Evolutionary conservation across 805 yeast species (phyloP), one percentile per base, ranked within the genome.

Genomic region (Saccharomycopsis fodiens): DNA sequence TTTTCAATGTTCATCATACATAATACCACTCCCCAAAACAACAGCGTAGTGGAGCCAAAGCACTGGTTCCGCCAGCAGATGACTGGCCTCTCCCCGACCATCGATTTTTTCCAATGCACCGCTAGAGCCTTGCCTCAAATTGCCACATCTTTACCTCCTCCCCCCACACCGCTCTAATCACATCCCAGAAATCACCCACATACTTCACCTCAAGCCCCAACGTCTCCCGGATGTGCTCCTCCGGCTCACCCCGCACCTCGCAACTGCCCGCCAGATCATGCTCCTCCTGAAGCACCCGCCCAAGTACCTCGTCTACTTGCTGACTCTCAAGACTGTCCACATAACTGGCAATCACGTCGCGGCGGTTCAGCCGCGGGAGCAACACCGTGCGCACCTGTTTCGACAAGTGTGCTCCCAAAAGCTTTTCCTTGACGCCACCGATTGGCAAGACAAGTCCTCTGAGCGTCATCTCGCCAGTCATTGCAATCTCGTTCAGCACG

Each of bases 381-480:
- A 87, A 62, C 31, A 87, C 82, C 46, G 70, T 71, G 35, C 65
- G 68, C 45, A 80, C 70, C 19, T 51, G 51, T 1, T 81, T 82
- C 32, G 82, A 78, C 52, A 84, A 68, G 55, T 85, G 88, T 0
- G 93, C 93, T 2, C 93, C 93, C 17, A 82, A 67, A 34, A 84
- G 64, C 61, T 84, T 84, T 61, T 85, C 95, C 44, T 79, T 74
- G 22, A 85, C 69, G 0, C 95, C 95, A 3, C 95, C 95, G 53
- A 85, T 85, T 5, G 89, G 89, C 38, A 85, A 66, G 0, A 85
- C 82, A 53, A 80, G 69, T 4, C 95, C 95, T 36, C 91, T 65
- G 3, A 85, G 68, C 0, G 93, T 83, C 50, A 85, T 79, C 60
- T 85, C 95, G 4, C 95, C 95, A 1, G 95, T 85, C 93, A 85